Base-by-base conservation (phyloP, 257 asterid species). In the Capsicum chinense region DNA sequence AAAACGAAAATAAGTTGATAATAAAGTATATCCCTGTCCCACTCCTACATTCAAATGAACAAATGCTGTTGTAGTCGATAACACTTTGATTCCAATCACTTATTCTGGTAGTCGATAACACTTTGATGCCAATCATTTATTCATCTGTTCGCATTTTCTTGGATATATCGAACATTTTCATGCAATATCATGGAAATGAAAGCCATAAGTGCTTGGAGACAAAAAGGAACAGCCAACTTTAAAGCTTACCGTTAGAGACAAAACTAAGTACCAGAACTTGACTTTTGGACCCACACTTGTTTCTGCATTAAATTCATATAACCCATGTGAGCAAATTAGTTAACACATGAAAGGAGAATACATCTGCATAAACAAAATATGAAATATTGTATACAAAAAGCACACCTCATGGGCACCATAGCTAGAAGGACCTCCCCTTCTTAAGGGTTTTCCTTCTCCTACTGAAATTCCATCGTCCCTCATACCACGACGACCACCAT, bases 211-310 rank as follows among this genome's bases (percentile, higher is more conserved):
- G 19, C 67, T 15, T 4, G 60, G 14, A 81, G 7, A 52, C 35
- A 82, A 39, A 21, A 69, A 70, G 39, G 14, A 74, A 47, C 33
- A 47, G 48, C n/a, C 82, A 37, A 60, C 64, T 56, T 79, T 60
- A 71, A 84, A 87, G 80, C 94, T 88, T 88, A 94, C 98, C 95
- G 80, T 85, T 78, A 82, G 84, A 88, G 85, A 85, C 87, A 85
- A 81, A 83, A 88, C 89, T 90, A 95, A 66, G 98, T 89, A 67
- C 95, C 97, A 60, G 98, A 90, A 88, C 94, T 89, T 60, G 99
- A 92, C 95, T 95, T 95, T 84, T 95, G 99, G 90, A 95, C 97
- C 99, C 99, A 94, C 83, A 95, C 97, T 91, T 93, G 98, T 85
- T 95, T 95, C 98, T 95, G 98, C 88, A 90, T 84, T 48, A 69